Percentiles rank a stretch among this genome's conserved stretches.
Evolutionary conservation across 805 yeast genomes (phyloP).

Genomic region (Danielia oregonensis): DNA sequence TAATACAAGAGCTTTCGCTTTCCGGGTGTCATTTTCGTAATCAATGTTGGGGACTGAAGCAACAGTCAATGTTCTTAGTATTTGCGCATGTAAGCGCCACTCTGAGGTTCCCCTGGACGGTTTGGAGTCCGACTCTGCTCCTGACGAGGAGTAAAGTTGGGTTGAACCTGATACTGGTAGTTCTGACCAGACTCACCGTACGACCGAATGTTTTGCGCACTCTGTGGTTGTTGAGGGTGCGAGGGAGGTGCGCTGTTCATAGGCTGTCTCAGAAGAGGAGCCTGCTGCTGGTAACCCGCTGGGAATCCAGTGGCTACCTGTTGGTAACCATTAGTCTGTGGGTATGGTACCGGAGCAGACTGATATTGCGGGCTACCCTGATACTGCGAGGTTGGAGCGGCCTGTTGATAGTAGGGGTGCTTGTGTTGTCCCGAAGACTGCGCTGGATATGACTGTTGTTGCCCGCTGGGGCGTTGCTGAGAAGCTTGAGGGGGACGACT

Average conservation of each 20-base stretch:
- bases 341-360: too few species aligned
- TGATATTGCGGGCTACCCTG: too few species aligned
- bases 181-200: slow-evolving; percentile 2
- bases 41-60: slow-evolving; percentile 5
- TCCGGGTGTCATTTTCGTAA: too few species aligned
- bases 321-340: neutral
- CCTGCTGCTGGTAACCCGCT: slow-evolving; percentile 1
- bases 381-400: too few species aligned
- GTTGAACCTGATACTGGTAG: slow-evolving; percentile 7
- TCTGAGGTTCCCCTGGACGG: neutral
- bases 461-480: too few species aligned
- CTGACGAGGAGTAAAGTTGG: slow-evolving; percentile 4
- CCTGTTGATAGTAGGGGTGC: too few species aligned
- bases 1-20: too few species aligned
- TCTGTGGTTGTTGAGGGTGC: slow-evolving; percentile 3
- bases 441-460: too few species aligned
- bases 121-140: neutral
- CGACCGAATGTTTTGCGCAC: slow-evolving; percentile 5
- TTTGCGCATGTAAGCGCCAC: slow-evolving; percentile 1
- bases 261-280: neutral
- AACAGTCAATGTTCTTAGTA: slow-evolving; percentile 1
- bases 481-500: too few species aligned
- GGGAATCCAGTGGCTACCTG: neutral
- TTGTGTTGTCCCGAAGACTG: too few species aligned
- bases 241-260: neutral